Evolutionary conservation across 192 early-diverging fungal genomes (phyloP).

Genomic region (Backusella sp.): DNA sequence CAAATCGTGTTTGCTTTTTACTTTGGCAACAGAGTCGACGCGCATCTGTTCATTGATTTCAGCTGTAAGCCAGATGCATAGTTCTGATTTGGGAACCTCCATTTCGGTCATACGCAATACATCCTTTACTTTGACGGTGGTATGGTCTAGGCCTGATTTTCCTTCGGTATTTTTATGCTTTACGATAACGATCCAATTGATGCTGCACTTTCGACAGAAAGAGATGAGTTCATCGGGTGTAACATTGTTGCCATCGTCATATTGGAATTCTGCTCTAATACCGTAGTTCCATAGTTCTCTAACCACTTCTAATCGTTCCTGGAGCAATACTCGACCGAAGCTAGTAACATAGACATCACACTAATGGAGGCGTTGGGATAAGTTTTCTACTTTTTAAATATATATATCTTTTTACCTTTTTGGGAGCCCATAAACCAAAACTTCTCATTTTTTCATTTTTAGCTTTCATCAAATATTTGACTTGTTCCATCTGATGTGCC

Average conservation of each 20-base stretch:
- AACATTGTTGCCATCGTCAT: conserved; percentile 63
- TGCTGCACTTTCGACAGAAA: conserved; percentile 63
- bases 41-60: conserved; percentile 68
- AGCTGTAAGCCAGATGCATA: conserved; percentile 57
- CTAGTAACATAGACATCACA: conserved; percentile 82
- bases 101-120: conserved; percentile 68
- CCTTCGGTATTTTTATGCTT: conserved; percentile 52
- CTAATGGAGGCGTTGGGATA: conserved; percentile 17
- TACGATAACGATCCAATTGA: conserved; percentile 80
- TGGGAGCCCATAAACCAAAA: conserved; percentile 49
- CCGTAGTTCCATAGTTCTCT: conserved; percentile 77
- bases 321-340: conserved; percentile 70
- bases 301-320: conserved; percentile 75
- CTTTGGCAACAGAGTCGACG: conserved; percentile 53
- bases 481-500: conserved; percentile 51
- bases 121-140: conserved; percentile 72
- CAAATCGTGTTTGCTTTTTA: conserved; percentile 35
- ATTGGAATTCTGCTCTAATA: conserved; percentile 79
- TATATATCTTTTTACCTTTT: conserved; percentile 27
- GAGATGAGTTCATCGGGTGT: conserved; percentile 64
- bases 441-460: conserved; percentile 44
- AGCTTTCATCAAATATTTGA: conserved; percentile 32
- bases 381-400: conserved; percentile 16
- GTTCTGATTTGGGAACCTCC: conserved; percentile 57
- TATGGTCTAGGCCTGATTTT: conserved; percentile 26